Conservation (phyloP, 1,284 basidiomycete species). For the Violaceomyces palustris region DNA sequence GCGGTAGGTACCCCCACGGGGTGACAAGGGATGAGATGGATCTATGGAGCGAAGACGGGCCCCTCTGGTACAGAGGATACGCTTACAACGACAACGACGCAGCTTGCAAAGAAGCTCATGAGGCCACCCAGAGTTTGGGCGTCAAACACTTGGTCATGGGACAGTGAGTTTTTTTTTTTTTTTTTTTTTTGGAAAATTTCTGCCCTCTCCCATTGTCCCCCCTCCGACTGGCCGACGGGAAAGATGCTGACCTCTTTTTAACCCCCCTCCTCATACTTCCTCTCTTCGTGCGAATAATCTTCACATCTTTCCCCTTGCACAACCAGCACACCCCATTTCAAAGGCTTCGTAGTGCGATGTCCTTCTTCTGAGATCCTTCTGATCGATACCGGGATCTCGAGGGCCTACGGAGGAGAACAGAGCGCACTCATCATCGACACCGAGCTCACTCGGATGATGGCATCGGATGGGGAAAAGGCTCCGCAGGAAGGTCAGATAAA, state of each 20-base stretch:
- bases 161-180: too few species aligned
- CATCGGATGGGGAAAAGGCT: background rate
- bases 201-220: too few species aligned
- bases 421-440: slow-evolving; percentile 42
- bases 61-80: slow-evolving; percentile 50
- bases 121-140: slow-evolving; percentile 8
- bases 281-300: too few species aligned
- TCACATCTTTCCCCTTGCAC: too few species aligned
- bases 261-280: too few species aligned
- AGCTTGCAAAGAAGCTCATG: slow-evolving; percentile 23
- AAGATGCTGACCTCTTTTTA: too few species aligned
- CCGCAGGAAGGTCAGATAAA: background rate
- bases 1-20: slow-evolving; percentile 17
- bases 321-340: slow-evolving; percentile 39
- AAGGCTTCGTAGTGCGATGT: slow-evolving; percentile 44
- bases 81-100: slow-evolving; percentile 13
- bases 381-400: slow-evolving; percentile 49
- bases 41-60: slow-evolving; percentile 36
- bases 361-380: slow-evolving; percentile 16
- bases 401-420: slow-evolving; percentile 47
- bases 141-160: slow-evolving; percentile 40
- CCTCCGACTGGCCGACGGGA: too few species aligned
- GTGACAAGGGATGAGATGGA: slow-evolving; percentile 24
- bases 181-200: too few species aligned
- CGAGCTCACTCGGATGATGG: slow-evolving; percentile 8